A percentile compares a stretch with the other conserved stretches of the same genome.
These are phyloP conservation scores for Flueggea neowawraea DNA, from an alignment of 441 rosid species.

Conservation along the genomic window DNA sequence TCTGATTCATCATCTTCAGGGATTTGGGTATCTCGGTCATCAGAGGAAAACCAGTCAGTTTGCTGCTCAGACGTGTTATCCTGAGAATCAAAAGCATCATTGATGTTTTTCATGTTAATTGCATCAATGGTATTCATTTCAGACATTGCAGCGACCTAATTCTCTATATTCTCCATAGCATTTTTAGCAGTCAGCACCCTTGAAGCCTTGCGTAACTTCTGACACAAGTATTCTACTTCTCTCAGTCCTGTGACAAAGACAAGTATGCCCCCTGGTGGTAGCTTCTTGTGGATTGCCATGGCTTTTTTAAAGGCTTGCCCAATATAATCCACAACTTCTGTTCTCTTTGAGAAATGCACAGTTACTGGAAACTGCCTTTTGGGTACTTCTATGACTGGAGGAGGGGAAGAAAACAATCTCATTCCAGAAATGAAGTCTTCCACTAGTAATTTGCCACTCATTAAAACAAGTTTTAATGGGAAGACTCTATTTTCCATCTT, in stretches of 20 bases:
- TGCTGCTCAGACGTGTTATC: conserved; percentile 32
- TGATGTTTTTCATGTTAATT: conserved; percentile 64
- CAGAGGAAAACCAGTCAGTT: conserved; percentile 49
- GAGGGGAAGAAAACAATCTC: conserved; percentile 58
- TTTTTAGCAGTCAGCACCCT: conserved; percentile 33
- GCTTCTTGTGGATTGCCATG: conserved; percentile 77
- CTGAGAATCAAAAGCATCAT: conserved; percentile 62
- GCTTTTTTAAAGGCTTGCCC: conserved; percentile 90
- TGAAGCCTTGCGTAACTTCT: conserved; percentile 61
- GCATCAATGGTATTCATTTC: conserved; percentile 38
- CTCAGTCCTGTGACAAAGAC: conserved; percentile 96
- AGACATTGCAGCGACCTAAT: conserved; percentile 22
- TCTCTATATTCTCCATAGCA: conserved; percentile 24
- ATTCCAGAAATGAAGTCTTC: conserved; percentile 73
- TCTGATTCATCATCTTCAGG: conserved; percentile 46
- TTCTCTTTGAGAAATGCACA: conserved; percentile 77
- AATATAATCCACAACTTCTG: conserved; percentile 77
- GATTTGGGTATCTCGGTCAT: conserved; percentile 48
- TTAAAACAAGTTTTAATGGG: conserved; percentile 82
- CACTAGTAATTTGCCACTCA: conserved; percentile 90
- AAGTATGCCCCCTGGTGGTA: conserved; percentile 92
- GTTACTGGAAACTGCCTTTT: conserved; percentile 81
- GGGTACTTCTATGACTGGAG: conserved; percentile 79
- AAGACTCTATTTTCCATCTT: conserved; percentile 47
- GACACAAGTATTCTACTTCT: conserved; percentile 84